phyloP scores from a whole-genome alignment of 441 rosid species.

The Omphalea diandra region DNA sequence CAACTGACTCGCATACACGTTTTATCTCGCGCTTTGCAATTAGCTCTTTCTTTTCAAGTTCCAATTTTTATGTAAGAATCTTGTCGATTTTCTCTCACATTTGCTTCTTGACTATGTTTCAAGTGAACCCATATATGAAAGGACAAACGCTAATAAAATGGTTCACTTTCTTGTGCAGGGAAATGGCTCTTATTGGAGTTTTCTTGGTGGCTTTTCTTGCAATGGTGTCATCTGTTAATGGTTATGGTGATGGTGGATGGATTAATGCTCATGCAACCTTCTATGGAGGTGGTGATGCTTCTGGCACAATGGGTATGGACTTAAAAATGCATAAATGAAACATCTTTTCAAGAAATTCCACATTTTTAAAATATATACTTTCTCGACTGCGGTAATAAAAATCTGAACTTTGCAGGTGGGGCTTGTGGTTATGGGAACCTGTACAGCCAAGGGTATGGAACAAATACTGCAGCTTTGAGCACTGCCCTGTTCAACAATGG shows the following conservation, averaged over 20 bases:
- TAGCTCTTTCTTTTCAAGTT: conserved; percentile 10
- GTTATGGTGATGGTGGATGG: conserved; percentile 74
- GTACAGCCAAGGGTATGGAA: conserved; percentile 74
- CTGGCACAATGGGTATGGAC: conserved; percentile 97
- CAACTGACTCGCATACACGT: conserved; percentile 28
- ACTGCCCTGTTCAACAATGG: conserved; percentile 73
- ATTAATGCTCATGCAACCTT: conserved; percentile 87
- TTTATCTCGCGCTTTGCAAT: conserved; percentile 8
- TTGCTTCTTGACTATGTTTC: not conserved
- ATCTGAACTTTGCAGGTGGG: conserved; percentile 45
- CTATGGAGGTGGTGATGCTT: conserved; percentile 97
- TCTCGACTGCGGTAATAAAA: too few species aligned
- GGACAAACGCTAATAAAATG: not conserved
- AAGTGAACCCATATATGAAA: not conserved
- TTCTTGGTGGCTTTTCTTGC: conserved; percentile 50
- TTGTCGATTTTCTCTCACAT: conserved; percentile 4
- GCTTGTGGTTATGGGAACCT: conserved; percentile 81
- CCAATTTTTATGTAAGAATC: conserved; percentile 29
- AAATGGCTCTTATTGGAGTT: conserved; percentile 43
- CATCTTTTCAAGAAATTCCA: not conserved
- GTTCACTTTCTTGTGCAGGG: conserved; percentile 34
- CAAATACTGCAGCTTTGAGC: conserved; percentile 75
- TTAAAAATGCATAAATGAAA: not conserved
- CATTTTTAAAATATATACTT: too few species aligned
- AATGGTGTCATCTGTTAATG: conserved; percentile 48